phyloP scores from a whole-genome alignment of 139 green algal genomes.

The Tetradesmus lagerheimii region DNA sequence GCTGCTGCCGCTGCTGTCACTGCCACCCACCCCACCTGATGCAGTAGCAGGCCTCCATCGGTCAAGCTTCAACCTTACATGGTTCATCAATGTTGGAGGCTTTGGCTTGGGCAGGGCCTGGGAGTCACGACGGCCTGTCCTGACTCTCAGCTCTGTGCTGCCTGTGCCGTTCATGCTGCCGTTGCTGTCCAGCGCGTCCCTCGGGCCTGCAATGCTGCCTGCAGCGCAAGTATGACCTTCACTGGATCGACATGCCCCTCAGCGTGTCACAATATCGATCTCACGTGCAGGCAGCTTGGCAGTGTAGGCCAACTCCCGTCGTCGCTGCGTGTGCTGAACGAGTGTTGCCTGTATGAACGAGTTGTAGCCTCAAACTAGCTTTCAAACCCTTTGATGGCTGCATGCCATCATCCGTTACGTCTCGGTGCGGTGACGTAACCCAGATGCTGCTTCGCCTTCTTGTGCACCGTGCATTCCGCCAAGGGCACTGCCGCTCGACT shows the following conservation, averaged over 20 bases:
- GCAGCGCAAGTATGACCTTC: not conserved
- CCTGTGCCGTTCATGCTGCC: not conserved
- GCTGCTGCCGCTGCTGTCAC: not conserved
- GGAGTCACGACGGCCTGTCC: not conserved
- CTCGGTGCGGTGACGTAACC: too few species aligned
- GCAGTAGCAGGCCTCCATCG: not conserved
- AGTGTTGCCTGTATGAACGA: too few species aligned
- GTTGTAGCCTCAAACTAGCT: too few species aligned
- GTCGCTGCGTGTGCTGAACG: too few species aligned
- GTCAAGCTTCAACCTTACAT: not conserved
- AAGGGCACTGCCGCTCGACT: too few species aligned
- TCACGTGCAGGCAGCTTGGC: not conserved
- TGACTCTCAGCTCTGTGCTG: not conserved
- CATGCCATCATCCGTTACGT: too few species aligned
- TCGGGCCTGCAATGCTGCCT: not conserved
- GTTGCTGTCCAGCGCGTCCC: not conserved
- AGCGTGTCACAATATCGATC: not conserved
- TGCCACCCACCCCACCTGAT: not conserved
- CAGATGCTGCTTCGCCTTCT: too few species aligned
- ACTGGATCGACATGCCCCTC: not conserved
- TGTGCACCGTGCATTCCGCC: too few species aligned
- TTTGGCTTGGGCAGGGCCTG: not conserved
- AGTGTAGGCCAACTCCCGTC: too few species aligned
- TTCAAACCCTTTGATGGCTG: too few species aligned
- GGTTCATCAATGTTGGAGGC: not conserved